Evolutionary conservation across 108 stramenopile genomes (phyloP).

Genomic region (Stephanodiscus minutulus): DNA sequence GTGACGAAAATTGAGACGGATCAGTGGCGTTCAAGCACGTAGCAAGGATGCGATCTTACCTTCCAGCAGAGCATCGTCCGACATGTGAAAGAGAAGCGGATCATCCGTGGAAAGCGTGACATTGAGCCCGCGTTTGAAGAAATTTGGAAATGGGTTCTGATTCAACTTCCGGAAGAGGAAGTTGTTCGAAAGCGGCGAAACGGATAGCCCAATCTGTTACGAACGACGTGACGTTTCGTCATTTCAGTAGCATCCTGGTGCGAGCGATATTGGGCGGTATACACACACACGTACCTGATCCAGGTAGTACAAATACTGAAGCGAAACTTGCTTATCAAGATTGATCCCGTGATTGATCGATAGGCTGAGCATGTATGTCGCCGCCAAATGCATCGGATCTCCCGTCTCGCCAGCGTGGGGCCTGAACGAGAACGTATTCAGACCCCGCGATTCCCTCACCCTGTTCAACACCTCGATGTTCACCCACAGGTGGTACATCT

Average conservation of each 20-base stretch:
- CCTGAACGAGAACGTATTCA: conserved; percentile 91
- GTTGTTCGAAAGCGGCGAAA: conserved; percentile 97
- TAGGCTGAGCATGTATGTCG: conserved; percentile 93
- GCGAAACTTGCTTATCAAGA: conserved; percentile 89
- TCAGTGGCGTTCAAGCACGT: not conserved
- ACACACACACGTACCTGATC: conserved; percentile 69
- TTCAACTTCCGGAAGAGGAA: conserved; percentile 97
- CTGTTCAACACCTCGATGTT: conserved; percentile 93
- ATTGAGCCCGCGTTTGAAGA: conserved; percentile 89
- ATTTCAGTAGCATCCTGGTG: not conserved
- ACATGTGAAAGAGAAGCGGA: conserved; percentile 97
- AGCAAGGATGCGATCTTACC: conserved; percentile 14
- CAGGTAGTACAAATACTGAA: conserved; percentile 98
- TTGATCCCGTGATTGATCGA: conserved; percentile 99
- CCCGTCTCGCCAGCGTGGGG: conserved; percentile 98
- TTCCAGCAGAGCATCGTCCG: conserved; percentile 96
- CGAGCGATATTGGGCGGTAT: not conserved
- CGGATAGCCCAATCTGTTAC: conserved; percentile 75
- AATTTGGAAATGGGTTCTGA: conserved; percentile 92
- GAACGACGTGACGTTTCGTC: not conserved
- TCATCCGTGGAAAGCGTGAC: conserved; percentile 98
- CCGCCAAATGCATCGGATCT: conserved; percentile 95
- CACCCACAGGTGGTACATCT: conserved; percentile 91
- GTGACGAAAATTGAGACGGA: not conserved
- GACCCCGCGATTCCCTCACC: conserved; percentile 81